These are phyloP conservation scores for Cryoendolithus antarcticus DNA, from an alignment of 2,329 filamentous ascomycete species.

Conservation along the genomic window DNA sequence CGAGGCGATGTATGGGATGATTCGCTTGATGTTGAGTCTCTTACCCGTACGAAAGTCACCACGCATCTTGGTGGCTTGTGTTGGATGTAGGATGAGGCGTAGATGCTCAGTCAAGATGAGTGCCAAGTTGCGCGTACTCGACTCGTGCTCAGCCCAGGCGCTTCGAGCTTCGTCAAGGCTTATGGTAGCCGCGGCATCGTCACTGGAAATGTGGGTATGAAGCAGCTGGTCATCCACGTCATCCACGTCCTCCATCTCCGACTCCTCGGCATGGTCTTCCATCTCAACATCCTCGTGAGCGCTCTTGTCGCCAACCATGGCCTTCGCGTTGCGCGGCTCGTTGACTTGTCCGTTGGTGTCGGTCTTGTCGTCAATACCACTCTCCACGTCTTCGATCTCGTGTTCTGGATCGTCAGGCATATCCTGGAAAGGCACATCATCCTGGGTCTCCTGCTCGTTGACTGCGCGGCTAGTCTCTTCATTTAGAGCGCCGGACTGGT, in stretches of 20 bases:
- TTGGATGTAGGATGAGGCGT: conserved; percentile 86
- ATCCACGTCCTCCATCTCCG: conserved; percentile 23
- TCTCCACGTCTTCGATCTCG: conserved; percentile 28
- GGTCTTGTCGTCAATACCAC: conserved; percentile 20
- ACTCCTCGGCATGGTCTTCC: conserved; percentile 25
- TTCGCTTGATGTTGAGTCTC: conserved; percentile 96
- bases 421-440: conserved; percentile 16
- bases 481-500: conserved; percentile 75
- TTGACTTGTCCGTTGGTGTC: conserved; percentile 10
- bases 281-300: conserved; percentile 28
- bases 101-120: conserved; percentile 87
- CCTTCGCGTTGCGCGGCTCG: conserved; percentile 25
- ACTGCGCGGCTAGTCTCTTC: conserved; percentile 77
- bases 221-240: conserved; percentile 50
- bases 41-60: conserved; percentile 96
- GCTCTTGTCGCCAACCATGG: conserved; percentile 34
- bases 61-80: conserved; percentile 87
- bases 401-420: conserved; percentile 14
- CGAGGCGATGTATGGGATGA: conserved; percentile 97
- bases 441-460: conserved; percentile 33
- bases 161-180: conserved; percentile 47
- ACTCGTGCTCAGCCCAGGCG: conserved; percentile 78
- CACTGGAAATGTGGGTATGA: conserved; percentile 52
- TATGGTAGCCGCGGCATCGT: conserved; percentile 10
- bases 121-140: conserved; percentile 71